Evolutionary conservation across 2,329 filamentous ascomycete genomes (phyloP), one percentile per base, ranked within the genome.

Genomic region (Fusarium domesticum): DNA sequence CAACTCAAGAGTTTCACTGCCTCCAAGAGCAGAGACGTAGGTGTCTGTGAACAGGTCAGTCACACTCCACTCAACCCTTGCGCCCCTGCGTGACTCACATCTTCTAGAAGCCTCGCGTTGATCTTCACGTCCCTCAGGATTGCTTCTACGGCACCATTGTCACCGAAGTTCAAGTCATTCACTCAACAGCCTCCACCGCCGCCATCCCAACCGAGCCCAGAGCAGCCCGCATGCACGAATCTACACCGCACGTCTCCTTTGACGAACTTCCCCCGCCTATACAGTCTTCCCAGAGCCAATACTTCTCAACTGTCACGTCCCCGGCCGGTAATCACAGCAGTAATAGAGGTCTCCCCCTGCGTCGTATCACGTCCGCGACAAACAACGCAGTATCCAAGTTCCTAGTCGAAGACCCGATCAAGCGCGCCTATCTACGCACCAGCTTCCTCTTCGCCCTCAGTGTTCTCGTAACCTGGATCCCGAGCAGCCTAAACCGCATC

Each of bases 401-500:
- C 39, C 54, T 62, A 35, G 55, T 69, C 30, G 62, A 64, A 53
- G 79, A 83, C 61, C 77, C 77, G 1, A 70, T 83, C 52, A 83
- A 83, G 67, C 67, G 80, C 5, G 78, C 78, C 8, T 82, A 83
- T 56, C 69, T 83, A 34, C 73, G 78, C 12, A 82, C 79, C 6
- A 81, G 77, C 18, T 79, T 81, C 57, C 73, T 83, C 10, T 82
- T 82, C 54, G 77, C 78, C 36, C 70, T 82, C 45, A 80, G 76
- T 37, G 77, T 83, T 18, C 67, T 82, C 25, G 76, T 81, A 33
- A 82, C 79, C 3, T 83, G 79, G 78, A 81, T 78, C 4, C 79
- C 79, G 6, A 86, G 83, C 54, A 87, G 82, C 46, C 75, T 87
- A 60, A 92, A 92, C 65, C 76, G 87, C 20, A 78, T 90, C 19